Evolutionary conservation across 345 rosid species (phyloP), one percentile per base, ranked within the genome.

Genomic region (Lepidium didymum): DNA sequence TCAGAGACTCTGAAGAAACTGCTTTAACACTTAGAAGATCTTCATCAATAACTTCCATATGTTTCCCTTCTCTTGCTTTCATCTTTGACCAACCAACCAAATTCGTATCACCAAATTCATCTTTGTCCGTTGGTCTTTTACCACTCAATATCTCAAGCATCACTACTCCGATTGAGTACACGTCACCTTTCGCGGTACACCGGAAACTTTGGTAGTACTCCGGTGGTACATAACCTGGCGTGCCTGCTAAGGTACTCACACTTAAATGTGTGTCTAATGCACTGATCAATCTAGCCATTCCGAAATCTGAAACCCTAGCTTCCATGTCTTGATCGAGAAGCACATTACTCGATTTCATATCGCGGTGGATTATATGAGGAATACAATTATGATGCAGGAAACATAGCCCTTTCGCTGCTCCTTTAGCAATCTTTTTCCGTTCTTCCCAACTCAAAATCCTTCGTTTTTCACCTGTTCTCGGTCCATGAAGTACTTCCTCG

Each of bases 61-160:
- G 96, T 44, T 81, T 84, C 68, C 93, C 97, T 73, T 90, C 96
- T 69, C 87, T 77, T 2, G 77, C 96, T 74, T 88, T 90, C 84
- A 93, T 77, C 81, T 90, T 93, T 21, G 86, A 87, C 98, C 98
- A 93, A 10, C 98, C 98, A 25, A 90, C 98, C 74, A 93, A 77
- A 68, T 93, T 93, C 4, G 97, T 90, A 81, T 93, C 98, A n/a
- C 97, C 98, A 41, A 93, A 93, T 72, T 93, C 98, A 29, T 93
- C 98, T 75, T 90, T 93, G 52, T 93, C 98, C 0, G 97, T 93
- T 0, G 98, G 98, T 36, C 98, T 81, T 64, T 85, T 93, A 47
- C 98, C 97, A 0, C 97, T 84, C 72, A 93, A 65, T n/a, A 93
- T 86, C 79, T 93, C 98, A 10, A 93, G 63, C 45, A 93, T 83